phyloP scores from a whole-genome alignment of 768 basidiomycete genomes.

The Inosperma sp. region DNA sequence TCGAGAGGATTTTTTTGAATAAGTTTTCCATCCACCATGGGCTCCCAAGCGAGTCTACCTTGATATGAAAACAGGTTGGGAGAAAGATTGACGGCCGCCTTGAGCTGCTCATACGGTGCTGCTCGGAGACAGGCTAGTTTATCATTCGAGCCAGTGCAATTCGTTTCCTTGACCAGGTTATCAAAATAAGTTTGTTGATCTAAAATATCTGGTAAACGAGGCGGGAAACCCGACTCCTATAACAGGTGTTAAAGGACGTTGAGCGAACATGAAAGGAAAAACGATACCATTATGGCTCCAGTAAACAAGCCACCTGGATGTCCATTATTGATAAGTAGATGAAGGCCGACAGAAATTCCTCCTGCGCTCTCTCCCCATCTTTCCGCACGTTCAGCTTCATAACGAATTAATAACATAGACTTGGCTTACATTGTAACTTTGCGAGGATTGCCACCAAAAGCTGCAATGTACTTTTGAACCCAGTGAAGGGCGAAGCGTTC shows the following conservation, averaged over 20 bases:
- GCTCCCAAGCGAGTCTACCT: constrained; percentile 30
- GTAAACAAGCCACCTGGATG: constrained; percentile 36
- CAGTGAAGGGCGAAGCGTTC: constrained; percentile 53
- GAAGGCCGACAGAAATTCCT: constrained; percentile 42
- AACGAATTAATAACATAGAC: not conserved
- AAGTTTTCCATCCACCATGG: constrained; percentile 36
- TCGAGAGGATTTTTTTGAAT: constrained; percentile 24
- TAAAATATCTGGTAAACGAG: not conserved
- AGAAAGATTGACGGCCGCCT: constrained; percentile 27
- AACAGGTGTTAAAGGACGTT: constrained; percentile 31
- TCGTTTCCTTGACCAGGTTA: constrained; percentile 32
- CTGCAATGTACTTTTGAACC: constrained; percentile 56
- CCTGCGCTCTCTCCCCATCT: constrained; percentile 55
- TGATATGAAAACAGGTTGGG: constrained; percentile 29
- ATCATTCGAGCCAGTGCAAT: constrained; percentile 32
- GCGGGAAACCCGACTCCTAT: constrained; percentile 11
- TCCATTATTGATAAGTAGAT: constrained; percentile 41
- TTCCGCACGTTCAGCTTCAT: not conserved
- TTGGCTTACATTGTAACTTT: constrained; percentile 45
- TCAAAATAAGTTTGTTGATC: constrained; percentile 33
- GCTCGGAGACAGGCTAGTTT: constrained; percentile 42
- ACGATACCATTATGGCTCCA: constrained; percentile 40
- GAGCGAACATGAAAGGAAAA: constrained; percentile 5
- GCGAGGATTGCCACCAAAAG: constrained; percentile 57
- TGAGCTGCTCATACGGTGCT: constrained; percentile 29